Evolutionary conservation across 164 flowering plant genomes (phyloP), one percentile per base, ranked within the genome.

Genomic region (Magnolia sinica): DNA sequence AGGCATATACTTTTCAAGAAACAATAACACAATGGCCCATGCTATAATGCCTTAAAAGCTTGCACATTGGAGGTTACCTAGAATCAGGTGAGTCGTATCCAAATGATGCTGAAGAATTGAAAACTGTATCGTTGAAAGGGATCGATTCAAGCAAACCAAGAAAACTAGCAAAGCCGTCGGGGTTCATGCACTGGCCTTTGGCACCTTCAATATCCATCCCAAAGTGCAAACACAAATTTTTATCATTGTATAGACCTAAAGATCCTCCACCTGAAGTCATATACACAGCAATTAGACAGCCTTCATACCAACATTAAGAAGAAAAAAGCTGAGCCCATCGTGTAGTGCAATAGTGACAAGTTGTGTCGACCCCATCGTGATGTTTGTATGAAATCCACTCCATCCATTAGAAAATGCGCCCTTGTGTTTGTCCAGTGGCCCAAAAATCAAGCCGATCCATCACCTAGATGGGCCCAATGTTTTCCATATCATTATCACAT

Each of bases 81-180:
- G 81, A 80, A 73, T 84, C 83, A 50, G 89, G 87, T 55, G 76
- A 74, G 51, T 68, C 79, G 78, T 84, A 74, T 71, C 84, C 95
- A 82, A 67, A 81, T 70, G 89, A 80, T 58, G 80, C 90, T 69
- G 87, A 81, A 37, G 79, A 71, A 79, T 84, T 81, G 64, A 85
- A 82, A 81, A 81, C 85, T 76, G 81, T 70, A 83, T 83, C 83
- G 76, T 86, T 85, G 37, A 91, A 86, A 74, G 99, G 98, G 77
- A 95, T 86, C 55, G 98, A 93, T 80, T 87, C 92, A 75, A 95
- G 93, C 78, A 95, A 72, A 82, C 86, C 85, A 83, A 93, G 81
- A 83, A 95, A 88, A 77, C 86, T 87, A 31, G 88, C 86, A 87
- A 95, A 87, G 68, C 87, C 88, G 81, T 90, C 96, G 71, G 92